Evolutionary conservation across 345 rosid genomes (phyloP), one percentile per base, ranked within the genome.

Genomic region (Luvunga scandens): DNA sequence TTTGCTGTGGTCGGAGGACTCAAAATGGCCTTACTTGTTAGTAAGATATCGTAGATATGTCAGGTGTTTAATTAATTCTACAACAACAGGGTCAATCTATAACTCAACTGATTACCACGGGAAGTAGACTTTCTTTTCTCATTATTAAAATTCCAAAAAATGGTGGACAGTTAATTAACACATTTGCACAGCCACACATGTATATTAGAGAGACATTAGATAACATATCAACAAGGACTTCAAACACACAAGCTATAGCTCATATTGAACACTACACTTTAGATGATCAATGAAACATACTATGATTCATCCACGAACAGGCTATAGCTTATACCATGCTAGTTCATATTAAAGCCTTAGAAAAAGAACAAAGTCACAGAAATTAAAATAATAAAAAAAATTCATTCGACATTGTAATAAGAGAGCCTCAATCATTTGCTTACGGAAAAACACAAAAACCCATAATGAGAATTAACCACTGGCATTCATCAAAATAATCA

Each of bases 401-500:
- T 8, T 57, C 60, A 14, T 60, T 12, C 2, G 22, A 19, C 56
- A 39, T 25, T 73, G 68, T 4, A 61, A 38, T 39, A 22, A 61
- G 24, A 61, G 42, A 74, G n/a, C 53, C 16, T n/a, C 30, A 6
- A 72, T 24, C 9, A 71, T 19, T 18, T 45, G 50, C 50, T 13
- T 45, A 13, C 18, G 50, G 50, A 33, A 57, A 73, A 59, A 73
- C 66, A 73, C 33, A 59, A 36, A 8, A 73, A 25, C 36, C 67
- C 55, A 28, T 5, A 13, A 13, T 62, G 75, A 79, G 31, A 39
- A 38, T 42, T 56, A 72, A 55, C 27, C 77, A 78, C 6, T 25
- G 78, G 30, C 70, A 77, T 66, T 77, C 75, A 72, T 22, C 9
- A 68, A 65, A 7, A 6, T 10, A 25, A 38, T 19, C 7, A 66